Percentiles rank a stretch among this genome's conserved stretches.
Evolutionary conservation across 495 filamentous ascomycete genomes (phyloP).

Genomic region (Trypethelium eluteriae): DNA sequence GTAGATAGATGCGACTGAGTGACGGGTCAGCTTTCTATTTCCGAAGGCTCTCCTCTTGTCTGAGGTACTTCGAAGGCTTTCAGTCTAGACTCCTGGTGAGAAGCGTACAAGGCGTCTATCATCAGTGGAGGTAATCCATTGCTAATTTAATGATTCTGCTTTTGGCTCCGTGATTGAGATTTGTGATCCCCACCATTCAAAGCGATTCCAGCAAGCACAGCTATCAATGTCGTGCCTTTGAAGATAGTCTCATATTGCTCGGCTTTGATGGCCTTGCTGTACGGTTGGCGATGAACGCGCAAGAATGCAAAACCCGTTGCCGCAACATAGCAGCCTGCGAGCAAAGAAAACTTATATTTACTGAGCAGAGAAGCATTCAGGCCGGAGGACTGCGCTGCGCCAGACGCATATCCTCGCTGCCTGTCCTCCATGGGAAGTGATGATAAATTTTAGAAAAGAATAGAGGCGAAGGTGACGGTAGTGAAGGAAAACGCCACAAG

Average conservation of each 20-base stretch:
- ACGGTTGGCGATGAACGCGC: constrained; percentile 5
- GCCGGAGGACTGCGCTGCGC: neutral
- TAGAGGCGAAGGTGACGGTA: too few species aligned
- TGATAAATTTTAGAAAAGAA: neutral
- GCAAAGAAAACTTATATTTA: neutral
- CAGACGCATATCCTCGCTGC: neutral
- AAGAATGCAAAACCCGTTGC: constrained; percentile 3
- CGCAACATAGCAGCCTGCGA: neutral
- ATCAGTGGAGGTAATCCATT: too few species aligned
- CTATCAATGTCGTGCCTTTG: neutral
- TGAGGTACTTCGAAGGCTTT: too few species aligned
- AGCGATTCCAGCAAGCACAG: neutral
- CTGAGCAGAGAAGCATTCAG: neutral
- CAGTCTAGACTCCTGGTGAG: too few species aligned
- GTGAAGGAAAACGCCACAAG: too few species aligned
- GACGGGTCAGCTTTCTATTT: too few species aligned
- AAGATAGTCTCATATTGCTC: constrained; percentile 5
- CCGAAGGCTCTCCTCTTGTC: too few species aligned
- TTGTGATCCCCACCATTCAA: neutral
- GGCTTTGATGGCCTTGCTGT: constrained; percentile 2
- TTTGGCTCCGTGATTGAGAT: neutral
- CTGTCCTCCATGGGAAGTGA: neutral
- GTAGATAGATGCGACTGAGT: too few species aligned
- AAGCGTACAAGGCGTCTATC: too few species aligned
- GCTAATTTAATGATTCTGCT: neutral